phyloP scores from a whole-genome alignment of 352 stramenopile genomes.

The Phytophthora crassamura region DNA sequence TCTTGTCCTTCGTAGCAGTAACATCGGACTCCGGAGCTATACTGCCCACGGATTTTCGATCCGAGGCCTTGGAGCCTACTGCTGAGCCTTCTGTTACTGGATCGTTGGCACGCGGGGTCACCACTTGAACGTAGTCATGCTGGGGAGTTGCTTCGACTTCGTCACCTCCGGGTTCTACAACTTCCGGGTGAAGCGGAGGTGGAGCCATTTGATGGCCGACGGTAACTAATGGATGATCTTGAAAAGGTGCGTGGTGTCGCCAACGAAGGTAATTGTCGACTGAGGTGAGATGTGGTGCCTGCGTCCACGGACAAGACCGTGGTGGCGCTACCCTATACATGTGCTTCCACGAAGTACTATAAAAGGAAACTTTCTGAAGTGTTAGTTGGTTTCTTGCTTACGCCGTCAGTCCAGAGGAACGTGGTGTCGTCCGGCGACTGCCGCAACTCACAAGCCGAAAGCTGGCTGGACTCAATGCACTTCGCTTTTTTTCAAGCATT shows the following conservation, averaged over 20 bases:
- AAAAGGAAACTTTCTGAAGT: conserved; percentile 16
- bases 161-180: neutral
- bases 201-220: no score
- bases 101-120: conserved; percentile 6
- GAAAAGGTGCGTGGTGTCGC: neutral
- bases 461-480: no score
- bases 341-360: no score
- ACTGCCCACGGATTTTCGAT: neutral
- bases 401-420: conserved; percentile 4
- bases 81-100: neutral
- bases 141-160: neutral
- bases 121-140: conserved; percentile 17
- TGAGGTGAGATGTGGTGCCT: conserved; percentile 1
- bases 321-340: conserved; percentile 9
- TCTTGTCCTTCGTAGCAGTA: conserved; percentile 32
- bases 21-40: neutral
- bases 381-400: conserved; percentile 11
- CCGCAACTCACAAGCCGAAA: neutral
- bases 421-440: neutral
- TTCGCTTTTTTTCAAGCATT: no score
- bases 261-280: neutral
- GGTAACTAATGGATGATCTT: no score
- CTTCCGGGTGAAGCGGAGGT: conserved; percentile 5
- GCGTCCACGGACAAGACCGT: neutral
- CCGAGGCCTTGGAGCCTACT: neutral